Percentiles rank a stretch among this genome's conserved stretches.
These are phyloP conservation scores for Fraxinus ornus DNA, from an alignment of 305 asterid genomes.

Conservation along the genomic window DNA sequence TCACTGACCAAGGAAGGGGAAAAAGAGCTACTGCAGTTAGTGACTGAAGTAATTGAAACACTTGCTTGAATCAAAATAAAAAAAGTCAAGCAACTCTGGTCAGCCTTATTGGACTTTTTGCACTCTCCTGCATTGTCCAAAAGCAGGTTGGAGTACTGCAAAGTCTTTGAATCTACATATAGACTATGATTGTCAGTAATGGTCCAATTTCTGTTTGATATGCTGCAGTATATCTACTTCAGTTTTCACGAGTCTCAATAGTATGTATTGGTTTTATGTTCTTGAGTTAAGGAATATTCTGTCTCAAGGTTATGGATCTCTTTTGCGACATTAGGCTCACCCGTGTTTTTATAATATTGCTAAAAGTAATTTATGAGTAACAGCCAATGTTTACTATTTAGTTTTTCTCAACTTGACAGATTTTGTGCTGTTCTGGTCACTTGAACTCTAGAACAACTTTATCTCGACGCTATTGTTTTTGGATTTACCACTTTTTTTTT, in stretches of 20 bases:
- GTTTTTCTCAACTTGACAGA: not conserved
- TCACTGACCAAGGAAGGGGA: not conserved
- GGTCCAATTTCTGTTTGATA: not conserved
- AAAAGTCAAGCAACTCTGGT: not conserved
- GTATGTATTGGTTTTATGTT: not conserved
- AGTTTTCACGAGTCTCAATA: not conserved
- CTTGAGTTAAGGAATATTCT: not conserved
- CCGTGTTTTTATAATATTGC: not conserved
- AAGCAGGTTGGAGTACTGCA: not conserved
- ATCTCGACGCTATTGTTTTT: not conserved
- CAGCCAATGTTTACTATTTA: not conserved
- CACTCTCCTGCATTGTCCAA: not conserved
- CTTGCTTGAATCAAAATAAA: not conserved
- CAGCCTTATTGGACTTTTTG: not conserved
- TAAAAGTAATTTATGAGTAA: not conserved
- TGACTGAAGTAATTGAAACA: not conserved
- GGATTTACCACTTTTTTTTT: not conserved
- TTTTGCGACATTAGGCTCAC: not conserved
- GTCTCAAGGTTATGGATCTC: not conserved
- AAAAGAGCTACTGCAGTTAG: not conserved
- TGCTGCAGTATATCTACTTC: not conserved
- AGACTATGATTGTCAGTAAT: not conserved
- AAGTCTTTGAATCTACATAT: not conserved
- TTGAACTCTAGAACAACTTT: not conserved
- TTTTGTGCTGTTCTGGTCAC: not conserved